Conservation (phyloP, 805 yeast species). For the Candida patagonica region DNA sequence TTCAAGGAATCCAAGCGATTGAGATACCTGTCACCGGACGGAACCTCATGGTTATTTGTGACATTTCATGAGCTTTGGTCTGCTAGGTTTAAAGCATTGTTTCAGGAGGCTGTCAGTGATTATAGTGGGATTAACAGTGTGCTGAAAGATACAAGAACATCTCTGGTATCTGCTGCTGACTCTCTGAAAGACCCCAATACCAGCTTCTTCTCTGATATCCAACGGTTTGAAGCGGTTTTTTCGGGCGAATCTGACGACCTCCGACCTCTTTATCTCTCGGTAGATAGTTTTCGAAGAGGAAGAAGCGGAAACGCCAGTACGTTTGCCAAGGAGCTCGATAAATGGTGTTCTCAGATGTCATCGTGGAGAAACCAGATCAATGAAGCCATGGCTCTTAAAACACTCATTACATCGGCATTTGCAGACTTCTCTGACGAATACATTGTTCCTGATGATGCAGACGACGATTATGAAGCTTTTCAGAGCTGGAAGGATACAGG, state of each 20-base stretch:
- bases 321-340: not conserved
- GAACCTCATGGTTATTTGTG: slow-evolving; percentile 3
- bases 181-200: too few relatives aligned
- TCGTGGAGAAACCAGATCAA: not conserved
- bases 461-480: slow-evolving; percentile 10
- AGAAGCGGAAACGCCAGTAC: not conserved
- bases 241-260: too few relatives aligned
- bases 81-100: slow-evolving; percentile 1
- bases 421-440: not conserved
- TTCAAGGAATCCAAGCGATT: slow-evolving; percentile 7
- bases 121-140: not conserved
- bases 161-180: too few relatives aligned
- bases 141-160: not conserved
- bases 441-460: slow-evolving; percentile 5
- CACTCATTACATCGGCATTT: not conserved
- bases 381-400: not conserved
- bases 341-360: not conserved
- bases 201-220: too few relatives aligned
- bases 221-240: not conserved
- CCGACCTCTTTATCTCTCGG: too few relatives aligned
- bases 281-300: not conserved
- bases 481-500: slow-evolving; percentile 7
- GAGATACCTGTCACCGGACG: not conserved
- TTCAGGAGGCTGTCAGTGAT: slow-evolving; percentile 1
- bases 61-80: slow-evolving; percentile 7